Conservation (phyloP, 306 rosid genomes). For the Cotoneaster glaucophyllus region DNA sequence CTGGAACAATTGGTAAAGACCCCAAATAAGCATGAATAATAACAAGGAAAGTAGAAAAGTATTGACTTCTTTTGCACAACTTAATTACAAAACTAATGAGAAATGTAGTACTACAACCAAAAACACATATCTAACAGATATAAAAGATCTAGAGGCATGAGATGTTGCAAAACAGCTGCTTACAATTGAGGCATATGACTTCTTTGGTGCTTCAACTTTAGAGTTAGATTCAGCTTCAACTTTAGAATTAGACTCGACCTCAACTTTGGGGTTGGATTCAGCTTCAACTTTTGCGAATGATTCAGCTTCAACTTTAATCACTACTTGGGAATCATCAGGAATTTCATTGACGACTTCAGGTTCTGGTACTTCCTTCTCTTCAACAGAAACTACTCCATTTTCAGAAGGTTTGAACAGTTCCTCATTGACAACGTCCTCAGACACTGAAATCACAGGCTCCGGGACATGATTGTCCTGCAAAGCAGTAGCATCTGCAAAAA, state of each 20-base stretch:
- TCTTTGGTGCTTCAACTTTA: conserved; percentile 54
- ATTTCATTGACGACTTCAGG: conserved; percentile 54
- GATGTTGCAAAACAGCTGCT: conserved; percentile 28
- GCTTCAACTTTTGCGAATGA: neutral
- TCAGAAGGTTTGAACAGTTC: conserved; percentile 34
- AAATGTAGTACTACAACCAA: neutral
- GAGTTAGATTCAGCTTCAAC: conserved; percentile 33
- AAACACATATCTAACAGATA: neutral
- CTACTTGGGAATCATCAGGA: conserved; percentile 43
- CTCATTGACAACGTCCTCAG: conserved; percentile 32
- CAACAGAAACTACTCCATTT: conserved; percentile 32
- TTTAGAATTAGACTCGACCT: conserved; percentile 17
- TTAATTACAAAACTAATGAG: neutral
- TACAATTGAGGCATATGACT: conserved; percentile 84
- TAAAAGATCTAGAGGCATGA: neutral
- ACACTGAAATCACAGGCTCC: conserved; percentile 24
- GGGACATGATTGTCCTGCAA: conserved; percentile 26
- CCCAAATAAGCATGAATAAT: neutral
- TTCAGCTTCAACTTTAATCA: conserved; percentile 28
- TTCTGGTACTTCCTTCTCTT: conserved; percentile 47
- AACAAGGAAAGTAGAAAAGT: neutral
- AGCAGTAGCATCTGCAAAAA: conserved; percentile 32
- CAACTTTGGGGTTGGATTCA: neutral
- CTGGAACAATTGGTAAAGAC: conserved; percentile 16
- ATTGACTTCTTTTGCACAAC: neutral